phyloP scores from a whole-genome alignment of 2,329 filamentous ascomycete species.

The Penicillium sp. region DNA sequence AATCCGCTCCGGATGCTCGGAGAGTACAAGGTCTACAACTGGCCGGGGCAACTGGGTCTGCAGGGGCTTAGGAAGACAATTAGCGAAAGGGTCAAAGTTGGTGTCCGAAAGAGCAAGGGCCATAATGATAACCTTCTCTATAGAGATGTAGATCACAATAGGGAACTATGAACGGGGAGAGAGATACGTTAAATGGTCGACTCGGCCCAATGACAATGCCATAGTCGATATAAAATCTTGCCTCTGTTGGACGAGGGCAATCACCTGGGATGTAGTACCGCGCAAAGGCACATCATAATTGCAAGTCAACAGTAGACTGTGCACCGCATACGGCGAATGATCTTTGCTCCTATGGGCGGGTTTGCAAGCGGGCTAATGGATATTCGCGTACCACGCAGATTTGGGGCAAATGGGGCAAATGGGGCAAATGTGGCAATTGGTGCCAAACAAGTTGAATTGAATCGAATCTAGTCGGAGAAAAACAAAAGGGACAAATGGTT shows the following conservation, averaged over 20 bases:
- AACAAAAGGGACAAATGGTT: too few relatives aligned
- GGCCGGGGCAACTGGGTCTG: not conserved
- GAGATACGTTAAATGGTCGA: not conserved
- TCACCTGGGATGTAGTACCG: not conserved
- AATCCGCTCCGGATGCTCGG: not conserved
- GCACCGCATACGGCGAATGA: not conserved
- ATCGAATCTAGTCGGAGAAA: not conserved
- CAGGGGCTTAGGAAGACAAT: not conserved
- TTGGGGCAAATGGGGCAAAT: not conserved
- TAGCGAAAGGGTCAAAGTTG: not conserved
- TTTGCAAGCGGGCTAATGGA: slow-evolving; percentile 9
- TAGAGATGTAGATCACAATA: not conserved
- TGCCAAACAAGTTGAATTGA: not conserved
- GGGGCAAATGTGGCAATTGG: not conserved
- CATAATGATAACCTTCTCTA: slow-evolving; percentile 2
- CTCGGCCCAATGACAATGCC: not conserved
- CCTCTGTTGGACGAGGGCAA: not conserved
- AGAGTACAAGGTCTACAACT: not conserved
- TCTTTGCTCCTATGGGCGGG: slow-evolving; percentile 2
- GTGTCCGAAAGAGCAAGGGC: slow-evolving; percentile 8
- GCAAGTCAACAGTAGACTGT: not conserved
- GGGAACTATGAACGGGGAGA: not conserved
- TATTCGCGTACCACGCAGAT: not conserved
- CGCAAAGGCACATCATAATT: not conserved
- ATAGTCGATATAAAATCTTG: not conserved